phyloP scores from a whole-genome alignment of 2,329 filamentous ascomycete species.

The Neofusicoccum umdonicola region DNA sequence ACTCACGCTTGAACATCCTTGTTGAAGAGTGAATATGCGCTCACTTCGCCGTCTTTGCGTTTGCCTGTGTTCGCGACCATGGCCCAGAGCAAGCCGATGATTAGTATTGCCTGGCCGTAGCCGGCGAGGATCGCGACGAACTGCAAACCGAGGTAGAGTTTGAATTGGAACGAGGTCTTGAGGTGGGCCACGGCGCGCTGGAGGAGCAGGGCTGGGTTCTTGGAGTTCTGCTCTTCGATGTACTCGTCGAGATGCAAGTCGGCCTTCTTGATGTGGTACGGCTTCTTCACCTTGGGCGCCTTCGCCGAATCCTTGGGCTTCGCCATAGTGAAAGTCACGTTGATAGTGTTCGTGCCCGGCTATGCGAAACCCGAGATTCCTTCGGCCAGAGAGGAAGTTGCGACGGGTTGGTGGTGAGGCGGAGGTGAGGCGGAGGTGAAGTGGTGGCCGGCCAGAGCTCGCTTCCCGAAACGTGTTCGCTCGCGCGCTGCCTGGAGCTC shows the following conservation, averaged over 20 bases:
- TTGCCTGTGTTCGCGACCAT: slow-evolving; percentile 32
- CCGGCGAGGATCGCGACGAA: slow-evolving; percentile 23
- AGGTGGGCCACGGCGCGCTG: slow-evolving; percentile 23
- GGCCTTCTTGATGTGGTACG: slow-evolving; percentile 30
- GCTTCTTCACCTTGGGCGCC: slow-evolving; percentile 26
- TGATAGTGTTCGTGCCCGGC: not conserved
- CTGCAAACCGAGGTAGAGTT: slow-evolving; percentile 29
- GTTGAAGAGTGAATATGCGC: slow-evolving; percentile 32
- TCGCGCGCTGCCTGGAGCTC: slow-evolving; percentile 3
- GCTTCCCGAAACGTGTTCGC: slow-evolving; percentile 18
- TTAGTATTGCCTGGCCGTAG: slow-evolving; percentile 29
- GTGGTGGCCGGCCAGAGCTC: slow-evolving; percentile 5
- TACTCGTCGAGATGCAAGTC: slow-evolving; percentile 32
- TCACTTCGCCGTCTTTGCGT: slow-evolving; percentile 29
- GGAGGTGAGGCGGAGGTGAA: not conserved
- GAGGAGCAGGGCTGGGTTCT: slow-evolving; percentile 22
- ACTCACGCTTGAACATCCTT: slow-evolving; percentile 28
- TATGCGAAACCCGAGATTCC: not conserved
- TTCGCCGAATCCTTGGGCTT: not conserved
- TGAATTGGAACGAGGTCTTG: slow-evolving; percentile 28
- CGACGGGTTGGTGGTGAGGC: not conserved
- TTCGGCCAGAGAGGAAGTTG: not conserved
- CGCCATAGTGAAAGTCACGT: not conserved
- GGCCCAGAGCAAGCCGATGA: slow-evolving; percentile 32
- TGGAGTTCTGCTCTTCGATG: slow-evolving; percentile 29